Evolutionary conservation across 345 rosid species (phyloP), one percentile per base, ranked within the genome.

Genomic region (Acer campestre): DNA sequence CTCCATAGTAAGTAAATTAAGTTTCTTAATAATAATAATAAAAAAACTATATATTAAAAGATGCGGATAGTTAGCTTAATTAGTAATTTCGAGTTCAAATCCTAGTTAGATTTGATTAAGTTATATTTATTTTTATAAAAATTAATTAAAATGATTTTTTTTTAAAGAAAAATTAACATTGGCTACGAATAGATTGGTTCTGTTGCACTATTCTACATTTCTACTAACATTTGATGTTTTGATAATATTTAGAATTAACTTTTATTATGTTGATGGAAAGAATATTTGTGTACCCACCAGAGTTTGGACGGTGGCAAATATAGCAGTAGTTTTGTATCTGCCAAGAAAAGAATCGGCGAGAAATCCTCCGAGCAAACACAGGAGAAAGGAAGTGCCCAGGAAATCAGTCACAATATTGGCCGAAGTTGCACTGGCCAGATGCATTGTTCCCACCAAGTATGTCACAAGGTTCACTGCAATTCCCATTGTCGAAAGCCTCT

Each of bases 401-500:
- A 89, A 91, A 68, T 89, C 93, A 3, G 93, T 91, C 25, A 91
- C 90, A 17, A 78, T 73, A 61, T 89, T 91, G 40, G 92, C 95
- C 10, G 95, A 89, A 49, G 87, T 80, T 59, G 93, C 75, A 82
- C 90, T 91, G 1, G 91, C 73, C 13, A 88, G 84, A 81, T 86
- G 93, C 91, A 89, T 84, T 38, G 88, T 88, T n/a, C 88, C 89
- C 8, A 61, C 81, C 81, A 89, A 76, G 72, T 88, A 91, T 12
- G 91, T 89, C 82, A 91, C 93, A 42, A 89, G 79, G 82, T 89
- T 91, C 23, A 89, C 91, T 0, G 89, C 89, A 68, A 91, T 91
- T 68, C 89, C 90, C 90, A 91, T 89, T 3, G 91, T 88, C 67
- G 94, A 85, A 14, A 91, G 88, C 84, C 94, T 85, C 86, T 91